A percentile compares a stretch with the other conserved stretches of the same genome.
These are phyloP conservation scores for Mucor velutinosus DNA, from an alignment of 371 early-diverging fungal genomes.

Conservation along the genomic window DNA sequence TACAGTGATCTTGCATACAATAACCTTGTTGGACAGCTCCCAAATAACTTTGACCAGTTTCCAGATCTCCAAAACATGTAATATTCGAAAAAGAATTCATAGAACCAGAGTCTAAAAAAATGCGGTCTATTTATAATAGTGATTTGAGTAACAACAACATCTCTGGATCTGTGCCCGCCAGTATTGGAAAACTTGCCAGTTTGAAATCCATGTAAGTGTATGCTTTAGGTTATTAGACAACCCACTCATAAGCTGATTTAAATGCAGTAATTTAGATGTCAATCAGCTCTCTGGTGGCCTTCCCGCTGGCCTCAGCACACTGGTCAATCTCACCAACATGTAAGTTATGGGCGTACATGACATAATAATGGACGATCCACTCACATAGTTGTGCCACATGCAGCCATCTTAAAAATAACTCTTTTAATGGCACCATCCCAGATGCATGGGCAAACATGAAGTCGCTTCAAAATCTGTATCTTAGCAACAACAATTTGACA, in stretches of 20 bases:
- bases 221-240: background rate
- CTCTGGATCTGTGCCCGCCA: constrained; percentile 44
- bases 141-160: constrained; percentile 57
- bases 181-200: constrained; percentile 27
- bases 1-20: constrained; percentile 47
- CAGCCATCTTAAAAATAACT: constrained; percentile 51
- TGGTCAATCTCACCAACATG: constrained; percentile 36
- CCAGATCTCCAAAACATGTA: constrained; percentile 51
- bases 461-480: constrained; percentile 23
- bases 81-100: background rate
- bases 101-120: background rate
- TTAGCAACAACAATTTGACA: constrained; percentile 45
- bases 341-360: constrained; percentile 11
- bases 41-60: constrained; percentile 41
- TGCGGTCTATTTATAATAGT: constrained; percentile 19
- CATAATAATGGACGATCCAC: background rate
- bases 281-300: constrained; percentile 37
- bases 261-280: constrained; percentile 42
- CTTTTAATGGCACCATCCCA: constrained; percentile 44
- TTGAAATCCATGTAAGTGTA: constrained; percentile 29
- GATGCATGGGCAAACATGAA: constrained; percentile 30
- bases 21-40: constrained; percentile 50
- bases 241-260: background rate
- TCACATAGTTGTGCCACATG: background rate
- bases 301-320: constrained; percentile 25